Evolutionary conservation across 208 protist genomes (phyloP), one percentile per base, ranked within the genome.

Genomic region (Leishmania braziliensis): DNA sequence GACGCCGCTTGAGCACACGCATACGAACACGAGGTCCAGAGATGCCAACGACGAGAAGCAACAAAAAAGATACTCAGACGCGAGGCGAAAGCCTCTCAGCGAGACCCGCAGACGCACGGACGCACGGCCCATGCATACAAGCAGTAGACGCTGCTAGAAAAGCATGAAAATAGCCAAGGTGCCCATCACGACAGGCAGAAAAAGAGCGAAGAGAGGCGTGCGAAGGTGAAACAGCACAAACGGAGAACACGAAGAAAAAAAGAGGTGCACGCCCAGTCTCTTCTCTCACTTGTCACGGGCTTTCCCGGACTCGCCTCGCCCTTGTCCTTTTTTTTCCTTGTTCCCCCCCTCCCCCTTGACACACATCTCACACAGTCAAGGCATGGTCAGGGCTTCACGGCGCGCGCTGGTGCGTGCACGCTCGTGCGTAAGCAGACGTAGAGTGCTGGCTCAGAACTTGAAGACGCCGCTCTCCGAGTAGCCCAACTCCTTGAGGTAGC

Each of bases 401-500:
- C 14, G 8, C 66, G 50, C 26, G 12, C 48, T 62, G 43, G 36
- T 46, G 26, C 18, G 39, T 66, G 39, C 54, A 0, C 23, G 39
- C 26, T 33, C 33, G 26, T 29, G 23, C 36, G n/a, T 50, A 63
- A n/a, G 33, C 9, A 50, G 5, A 78, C 6, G 36, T 8, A 26
- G 6, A 58, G 71, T 36, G 43, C 10, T 14, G 20, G 51, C 63
- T 91, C 81, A 97, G 72, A 97, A 92, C 78, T 96, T 97, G 68
- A 89, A 96, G 29, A 97, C 92, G 74, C 89, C 82, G 3, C 79
- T 75, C 72, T 86, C 81, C 14, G 86, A 77, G 84, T 95, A 98
- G 51, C 90, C 91, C 84, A 95, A 69, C 56, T 96, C 87, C 80
- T 94, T 95, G 33, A 98, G 84, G 73, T 90, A 87, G 54, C 95